Percentiles rank a stretch among this genome's conserved stretches.
phyloP scores from a whole-genome alignment of 2,329 filamentous ascomycete species.

The Paracoccidioides brasiliensis region DNA sequence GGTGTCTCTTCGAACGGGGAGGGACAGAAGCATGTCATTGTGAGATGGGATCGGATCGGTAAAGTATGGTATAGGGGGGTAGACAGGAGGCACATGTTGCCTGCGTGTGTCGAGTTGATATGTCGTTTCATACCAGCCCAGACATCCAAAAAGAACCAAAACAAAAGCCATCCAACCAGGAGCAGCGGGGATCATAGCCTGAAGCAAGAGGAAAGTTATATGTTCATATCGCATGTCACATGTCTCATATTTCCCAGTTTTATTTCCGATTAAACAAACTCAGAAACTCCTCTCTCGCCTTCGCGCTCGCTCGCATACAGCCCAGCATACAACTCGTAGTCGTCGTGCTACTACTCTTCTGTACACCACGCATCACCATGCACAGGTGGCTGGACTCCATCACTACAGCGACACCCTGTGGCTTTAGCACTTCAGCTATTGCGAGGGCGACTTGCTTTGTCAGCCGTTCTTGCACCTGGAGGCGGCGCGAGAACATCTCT shows the following conservation, averaged over 20 bases:
- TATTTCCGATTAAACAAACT: slow-evolving; percentile 54
- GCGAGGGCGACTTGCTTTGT: slow-evolving; percentile 94
- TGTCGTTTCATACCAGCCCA: too few relatives aligned
- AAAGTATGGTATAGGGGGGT: too few relatives aligned
- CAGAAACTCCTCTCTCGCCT: slow-evolving; percentile 91
- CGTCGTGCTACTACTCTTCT: slow-evolving; percentile 76
- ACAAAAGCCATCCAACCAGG: too few relatives aligned
- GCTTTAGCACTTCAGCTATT: slow-evolving; percentile 82
- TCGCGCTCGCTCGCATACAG: slow-evolving; percentile 81
- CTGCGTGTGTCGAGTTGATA: too few relatives aligned
- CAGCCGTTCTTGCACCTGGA: slow-evolving; percentile 92
- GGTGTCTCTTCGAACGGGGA: too few relatives aligned
- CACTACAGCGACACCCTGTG: slow-evolving; percentile 88
- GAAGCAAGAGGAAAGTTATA: too few relatives aligned
- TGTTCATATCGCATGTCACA: not conserved
- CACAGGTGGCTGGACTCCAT: slow-evolving; percentile 96
- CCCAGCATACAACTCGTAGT: slow-evolving; percentile 98
- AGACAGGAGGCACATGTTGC: too few relatives aligned
- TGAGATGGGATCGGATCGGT: too few relatives aligned
- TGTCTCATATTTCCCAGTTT: slow-evolving; percentile 1
- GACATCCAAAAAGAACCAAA: too few relatives aligned
- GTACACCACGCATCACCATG: slow-evolving; percentile 98
- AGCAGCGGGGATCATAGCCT: too few relatives aligned
- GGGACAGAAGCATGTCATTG: not conserved
- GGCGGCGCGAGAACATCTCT: slow-evolving; percentile 85